Percentiles rank a stretch among this genome's conserved stretches.
phyloP scores from a whole-genome alignment of 2,329 filamentous ascomycete species.

The Penicillium sp. region DNA sequence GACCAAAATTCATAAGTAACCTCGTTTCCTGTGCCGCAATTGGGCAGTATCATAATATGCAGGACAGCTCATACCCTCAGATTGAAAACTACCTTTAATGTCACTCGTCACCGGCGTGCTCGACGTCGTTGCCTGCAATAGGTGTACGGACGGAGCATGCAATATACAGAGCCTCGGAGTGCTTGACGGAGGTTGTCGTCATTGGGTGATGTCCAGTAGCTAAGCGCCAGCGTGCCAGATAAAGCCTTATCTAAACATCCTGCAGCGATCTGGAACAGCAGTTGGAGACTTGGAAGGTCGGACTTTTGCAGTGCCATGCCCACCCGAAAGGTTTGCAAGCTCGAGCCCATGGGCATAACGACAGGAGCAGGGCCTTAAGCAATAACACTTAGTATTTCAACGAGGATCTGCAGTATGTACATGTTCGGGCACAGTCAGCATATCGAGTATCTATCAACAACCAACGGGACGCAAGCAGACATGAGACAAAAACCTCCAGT shows the following conservation, averaged over 20 bases:
- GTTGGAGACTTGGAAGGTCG: background rate
- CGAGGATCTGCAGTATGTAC: conserved; percentile 8
- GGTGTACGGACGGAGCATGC: conserved; percentile 33
- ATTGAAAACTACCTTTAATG: conserved; percentile 46
- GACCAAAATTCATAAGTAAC: too few relatives aligned
- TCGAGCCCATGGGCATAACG: too few relatives aligned
- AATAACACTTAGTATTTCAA: background rate
- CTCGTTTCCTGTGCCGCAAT: background rate
- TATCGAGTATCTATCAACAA: background rate
- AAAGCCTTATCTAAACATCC: too few relatives aligned
- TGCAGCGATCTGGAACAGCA: too few relatives aligned
- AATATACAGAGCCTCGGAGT: conserved; percentile 29
- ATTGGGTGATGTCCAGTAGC: conserved; percentile 17
- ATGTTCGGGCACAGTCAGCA: background rate
- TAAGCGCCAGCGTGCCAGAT: background rate
- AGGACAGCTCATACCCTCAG: conserved; percentile 15
- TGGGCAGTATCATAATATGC: background rate
- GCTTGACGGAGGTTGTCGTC: conserved; percentile 29
- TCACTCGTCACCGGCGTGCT: conserved; percentile 41
- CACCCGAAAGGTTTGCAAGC: too few relatives aligned
- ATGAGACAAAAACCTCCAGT: conserved; percentile 6
- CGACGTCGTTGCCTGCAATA: conserved; percentile 31
- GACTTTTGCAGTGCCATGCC: too few relatives aligned
- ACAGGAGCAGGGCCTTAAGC: background rate
- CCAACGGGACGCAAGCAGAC: background rate